Conservation (phyloP, 2,329 filamentous ascomycete species). For the Diplodia mutila region DNA sequence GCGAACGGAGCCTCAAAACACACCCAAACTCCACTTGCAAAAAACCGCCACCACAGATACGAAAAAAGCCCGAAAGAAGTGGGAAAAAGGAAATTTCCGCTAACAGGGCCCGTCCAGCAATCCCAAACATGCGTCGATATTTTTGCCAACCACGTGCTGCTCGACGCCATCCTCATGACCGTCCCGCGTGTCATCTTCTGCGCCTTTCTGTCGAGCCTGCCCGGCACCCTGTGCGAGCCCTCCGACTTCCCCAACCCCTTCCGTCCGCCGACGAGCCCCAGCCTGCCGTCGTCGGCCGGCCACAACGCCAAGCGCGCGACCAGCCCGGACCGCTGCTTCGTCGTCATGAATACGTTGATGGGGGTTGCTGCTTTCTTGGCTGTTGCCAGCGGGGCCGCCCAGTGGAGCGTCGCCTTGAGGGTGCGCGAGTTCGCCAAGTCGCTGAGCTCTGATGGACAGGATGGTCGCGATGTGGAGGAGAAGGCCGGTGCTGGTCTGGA, state of each 20-base stretch:
- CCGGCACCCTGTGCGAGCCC: conserved; percentile 26
- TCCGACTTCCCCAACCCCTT: conserved; percentile 24
- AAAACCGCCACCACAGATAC: background rate
- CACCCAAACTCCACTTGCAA: background rate
- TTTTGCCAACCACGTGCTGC: conserved; percentile 34
- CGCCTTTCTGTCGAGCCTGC: conserved; percentile 27
- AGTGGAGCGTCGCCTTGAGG: conserved; percentile 40
- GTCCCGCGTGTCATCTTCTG: conserved; percentile 31
- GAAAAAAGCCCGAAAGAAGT: background rate
- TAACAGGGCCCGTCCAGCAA: conserved; percentile 24
- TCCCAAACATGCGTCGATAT: conserved; percentile 28
- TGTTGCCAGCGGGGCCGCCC: conserved; percentile 36
- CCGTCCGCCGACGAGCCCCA: conserved; percentile 12
- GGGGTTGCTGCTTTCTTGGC: conserved; percentile 32
- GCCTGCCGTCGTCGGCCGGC: background rate
- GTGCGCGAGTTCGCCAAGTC: conserved; percentile 37
- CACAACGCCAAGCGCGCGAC: conserved; percentile 33
- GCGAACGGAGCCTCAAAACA: background rate
- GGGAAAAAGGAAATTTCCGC: background rate
- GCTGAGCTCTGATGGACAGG: conserved; percentile 22
- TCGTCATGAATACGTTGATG: conserved; percentile 34
- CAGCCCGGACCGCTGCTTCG: conserved; percentile 36
- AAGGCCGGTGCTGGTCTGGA: background rate
- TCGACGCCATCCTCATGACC: conserved; percentile 33
- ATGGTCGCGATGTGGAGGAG: conserved; percentile 17